Percentiles rank a stretch among this genome's conserved stretches.
phyloP scores from a whole-genome alignment of 2,329 filamentous ascomycete genomes.

The Nothopassalora personata region DNA sequence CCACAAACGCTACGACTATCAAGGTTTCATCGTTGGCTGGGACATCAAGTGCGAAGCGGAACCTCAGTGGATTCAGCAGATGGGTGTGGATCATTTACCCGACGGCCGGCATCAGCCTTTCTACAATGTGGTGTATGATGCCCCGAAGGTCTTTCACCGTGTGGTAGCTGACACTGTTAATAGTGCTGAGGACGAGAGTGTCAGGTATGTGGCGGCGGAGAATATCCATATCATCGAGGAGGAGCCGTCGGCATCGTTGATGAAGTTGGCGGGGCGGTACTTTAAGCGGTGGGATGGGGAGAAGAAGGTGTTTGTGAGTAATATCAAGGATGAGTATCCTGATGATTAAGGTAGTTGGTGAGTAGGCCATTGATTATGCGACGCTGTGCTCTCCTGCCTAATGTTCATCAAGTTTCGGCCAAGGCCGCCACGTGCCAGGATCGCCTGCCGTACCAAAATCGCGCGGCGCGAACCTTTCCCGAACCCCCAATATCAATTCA shows the following conservation, averaged over 20 bases:
- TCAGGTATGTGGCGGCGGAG: constrained; percentile 73
- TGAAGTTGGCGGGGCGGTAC: constrained; percentile 70
- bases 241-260: constrained; percentile 53
- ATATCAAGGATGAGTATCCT: constrained; percentile 75
- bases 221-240: constrained; percentile 57
- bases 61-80: constrained; percentile 59
- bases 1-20: constrained; percentile 73
- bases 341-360: constrained; percentile 57
- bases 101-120: constrained; percentile 64
- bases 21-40: constrained; percentile 87
- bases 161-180: constrained; percentile 56
- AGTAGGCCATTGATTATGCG: background rate
- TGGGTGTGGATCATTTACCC: constrained; percentile 57
- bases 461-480: no score
- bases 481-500: no score
- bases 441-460: no score
- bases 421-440: no score
- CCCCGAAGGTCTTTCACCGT: constrained; percentile 66
- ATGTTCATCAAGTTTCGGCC: no score
- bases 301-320: constrained; percentile 71
- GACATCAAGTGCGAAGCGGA: constrained; percentile 55
- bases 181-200: constrained; percentile 57
- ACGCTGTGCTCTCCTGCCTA: no score
- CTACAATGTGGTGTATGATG: constrained; percentile 78
- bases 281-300: constrained; percentile 78